Base-by-base conservation (phyloP, 169 alveolate species). In the Miamiensis avidus region DNA sequence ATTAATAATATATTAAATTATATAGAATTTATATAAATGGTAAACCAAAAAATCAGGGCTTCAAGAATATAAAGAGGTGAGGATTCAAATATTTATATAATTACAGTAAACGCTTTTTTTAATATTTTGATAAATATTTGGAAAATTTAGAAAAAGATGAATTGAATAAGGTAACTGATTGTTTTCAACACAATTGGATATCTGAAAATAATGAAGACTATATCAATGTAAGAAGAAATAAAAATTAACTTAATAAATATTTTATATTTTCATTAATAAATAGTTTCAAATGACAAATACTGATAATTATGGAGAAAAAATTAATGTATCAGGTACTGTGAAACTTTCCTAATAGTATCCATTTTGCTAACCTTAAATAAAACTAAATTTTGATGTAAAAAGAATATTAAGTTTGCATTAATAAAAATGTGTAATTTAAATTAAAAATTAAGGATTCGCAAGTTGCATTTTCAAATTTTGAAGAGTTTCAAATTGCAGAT, bases 341-440 rank as follows among this genome's bases (percentile, higher is more conserved):
- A 11, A 49, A 11, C 69, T 49, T 49, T 11, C 26, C 4, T 49
- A 49, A 49, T 11, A 65, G 28, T 79, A 79, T 20, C 84, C 84
- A 79, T 79, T 79, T 65, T n/a, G 29, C 16, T 65, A 79, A 29
- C 84, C 84, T 79, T 29, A 49, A 64, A 34, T 79, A 29, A 79
- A 64, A 28, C 64, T 79, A n/a, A 79, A 79, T 49, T 34, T 79
- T 4, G 27, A 20, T 29, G 84, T 79, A 79, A 79, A 25, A 28
- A 28, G 29, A 26, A 0, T 4, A 25, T 31, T 0, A 34, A 27
- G n/a, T 77, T 31, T 4, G 0, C 28, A 31, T 77, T 30, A 0
- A 30, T 6, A n/a, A 64, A 49, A n/a, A 28, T 34, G 31, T 34
- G 0, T 34, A 27, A 0, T 32, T 34, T 25, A 11, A 78, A n/a